Conservation (phyloP, 2,329 filamentous ascomycete species). For the Zasmidium citrigriseum region DNA sequence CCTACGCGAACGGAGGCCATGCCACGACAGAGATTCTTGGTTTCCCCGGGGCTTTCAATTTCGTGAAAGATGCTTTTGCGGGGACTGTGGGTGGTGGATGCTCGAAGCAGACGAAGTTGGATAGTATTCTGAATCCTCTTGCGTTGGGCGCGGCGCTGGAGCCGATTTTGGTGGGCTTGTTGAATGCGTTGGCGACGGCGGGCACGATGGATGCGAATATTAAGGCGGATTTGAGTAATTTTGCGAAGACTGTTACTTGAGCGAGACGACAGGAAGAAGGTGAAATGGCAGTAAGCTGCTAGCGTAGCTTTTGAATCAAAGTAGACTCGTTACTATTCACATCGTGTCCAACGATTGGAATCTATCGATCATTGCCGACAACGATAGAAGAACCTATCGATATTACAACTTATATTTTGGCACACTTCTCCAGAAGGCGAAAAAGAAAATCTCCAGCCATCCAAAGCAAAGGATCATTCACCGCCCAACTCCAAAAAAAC, state of each 20-base stretch:
- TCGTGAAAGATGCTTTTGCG: conserved; percentile 28
- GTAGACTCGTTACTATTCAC: too few species aligned
- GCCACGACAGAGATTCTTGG: conserved; percentile 29
- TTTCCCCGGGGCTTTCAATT: conserved; percentile 25
- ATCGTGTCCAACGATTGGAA: too few species aligned
- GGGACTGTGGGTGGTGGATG: conserved; percentile 26
- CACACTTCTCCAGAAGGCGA: too few species aligned
- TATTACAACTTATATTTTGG: too few species aligned
- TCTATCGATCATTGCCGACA: too few species aligned
- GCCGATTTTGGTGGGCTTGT: conserved; percentile 25
- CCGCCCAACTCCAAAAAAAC: not conserved
- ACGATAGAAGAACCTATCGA: too few species aligned
- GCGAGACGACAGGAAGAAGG: too few species aligned
- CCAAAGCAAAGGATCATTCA: too few species aligned
- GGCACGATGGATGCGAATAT: conserved; percentile 25
- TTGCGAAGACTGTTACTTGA: not conserved
- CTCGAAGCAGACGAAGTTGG: conserved; percentile 18
- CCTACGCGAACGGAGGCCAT: conserved; percentile 29
- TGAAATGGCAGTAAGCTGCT: too few species aligned
- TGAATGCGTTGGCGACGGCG: conserved; percentile 22
- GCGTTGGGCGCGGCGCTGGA: conserved; percentile 29
- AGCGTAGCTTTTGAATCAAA: too few species aligned
- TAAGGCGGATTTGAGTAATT: not conserved
- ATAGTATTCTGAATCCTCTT: conserved; percentile 23
- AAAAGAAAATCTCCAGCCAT: too few species aligned